A percentile compares a stretch with the other conserved stretches of the same genome.
phyloP scores from a whole-genome alignment of 1,284 basidiomycete species.

The Ganoderma leucocontextum region DNA sequence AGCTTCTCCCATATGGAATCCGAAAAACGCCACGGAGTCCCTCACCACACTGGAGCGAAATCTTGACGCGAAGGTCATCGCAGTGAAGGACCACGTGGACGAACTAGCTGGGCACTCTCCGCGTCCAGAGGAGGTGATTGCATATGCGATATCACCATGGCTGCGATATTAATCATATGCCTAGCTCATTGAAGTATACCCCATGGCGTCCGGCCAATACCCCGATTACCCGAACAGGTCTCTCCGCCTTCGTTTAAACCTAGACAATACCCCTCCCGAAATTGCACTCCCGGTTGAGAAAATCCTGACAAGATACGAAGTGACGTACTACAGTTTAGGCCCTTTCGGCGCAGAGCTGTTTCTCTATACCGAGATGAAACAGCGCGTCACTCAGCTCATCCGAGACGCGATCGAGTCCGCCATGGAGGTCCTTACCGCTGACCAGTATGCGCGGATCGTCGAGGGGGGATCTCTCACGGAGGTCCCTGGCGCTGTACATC shows the following conservation, averaged over 20 bases:
- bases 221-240: conserved; percentile 59
- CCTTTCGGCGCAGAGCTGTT: conserved; percentile 67
- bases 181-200: conserved; percentile 67
- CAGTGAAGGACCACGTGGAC: conserved; percentile 69
- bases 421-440: conserved; percentile 33
- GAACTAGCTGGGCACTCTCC: conserved; percentile 70
- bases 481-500: conserved; percentile 36
- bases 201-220: conserved; percentile 57
- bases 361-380: conserved; percentile 65
- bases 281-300: conserved; percentile 62
- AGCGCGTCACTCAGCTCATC: conserved; percentile 51
- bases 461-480: conserved; percentile 18
- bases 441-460: conserved; percentile 26
- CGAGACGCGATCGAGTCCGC: conserved; percentile 40
- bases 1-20: conserved; percentile 85
- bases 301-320: conserved; percentile 64
- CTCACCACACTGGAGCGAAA: conserved; percentile 72
- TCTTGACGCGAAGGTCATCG: conserved; percentile 76
- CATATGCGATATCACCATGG: conserved; percentile 3
- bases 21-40: conserved; percentile 66
- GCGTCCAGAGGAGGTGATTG: conserved; percentile 68
- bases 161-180: conserved; percentile 7
- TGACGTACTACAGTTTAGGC: conserved; percentile 61
- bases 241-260: conserved; percentile 61
- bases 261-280: conserved; percentile 52